These are phyloP conservation scores for Pichia manshurica DNA, from an alignment of 805 yeast genomes.

Conservation along the genomic window DNA sequence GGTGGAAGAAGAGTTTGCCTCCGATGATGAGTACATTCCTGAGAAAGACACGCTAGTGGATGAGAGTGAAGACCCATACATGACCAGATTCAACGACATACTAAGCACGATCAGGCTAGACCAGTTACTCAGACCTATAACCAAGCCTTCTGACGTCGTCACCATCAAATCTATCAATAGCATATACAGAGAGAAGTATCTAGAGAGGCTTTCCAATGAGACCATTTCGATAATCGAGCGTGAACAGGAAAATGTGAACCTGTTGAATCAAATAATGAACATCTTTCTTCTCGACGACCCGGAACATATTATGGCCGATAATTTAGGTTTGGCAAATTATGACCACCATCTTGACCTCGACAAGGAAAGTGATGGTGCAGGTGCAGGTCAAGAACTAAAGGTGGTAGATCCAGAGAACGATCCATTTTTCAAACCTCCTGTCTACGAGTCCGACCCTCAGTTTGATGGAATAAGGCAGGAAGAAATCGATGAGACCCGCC, in stretches of 20 bases:
- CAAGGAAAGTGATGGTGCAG: slow-evolving; percentile 11
- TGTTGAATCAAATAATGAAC: slow-evolving; percentile 64
- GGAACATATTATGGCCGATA: slow-evolving; percentile 53
- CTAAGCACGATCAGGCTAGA: slow-evolving; percentile 47
- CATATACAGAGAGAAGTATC: slow-evolving; percentile 55
- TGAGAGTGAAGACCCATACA: slow-evolving; percentile 19
- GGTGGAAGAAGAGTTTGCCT: slow-evolving; percentile 27
- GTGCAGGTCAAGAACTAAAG: slow-evolving; percentile 12
- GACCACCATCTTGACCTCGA: slow-evolving; percentile 52
- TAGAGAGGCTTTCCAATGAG: slow-evolving; percentile 60
- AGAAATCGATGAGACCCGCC: slow-evolving; percentile 64
- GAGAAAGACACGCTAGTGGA: slow-evolving; percentile 9
- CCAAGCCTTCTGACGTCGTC: slow-evolving; percentile 73
- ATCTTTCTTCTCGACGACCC: slow-evolving; percentile 87
- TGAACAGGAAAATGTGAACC: slow-evolving; percentile 74
- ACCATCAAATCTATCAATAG: slow-evolving; percentile 62
- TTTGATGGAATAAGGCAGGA: slow-evolving; percentile 44
- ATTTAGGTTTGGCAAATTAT: slow-evolving; percentile 60
- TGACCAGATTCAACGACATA: slow-evolving; percentile 23
- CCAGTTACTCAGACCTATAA: slow-evolving; percentile 67
- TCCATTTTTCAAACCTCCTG: slow-evolving; percentile 65
- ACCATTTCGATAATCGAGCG: slow-evolving; percentile 72
- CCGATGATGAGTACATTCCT: slow-evolving; percentile 14
- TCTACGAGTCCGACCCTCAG: slow-evolving; percentile 40
- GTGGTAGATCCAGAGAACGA: slow-evolving; percentile 32